Evolutionary conservation across 2,329 filamentous ascomycete species (phyloP), one percentile per base, ranked within the genome.

Genomic region (Eutypella sp.): DNA sequence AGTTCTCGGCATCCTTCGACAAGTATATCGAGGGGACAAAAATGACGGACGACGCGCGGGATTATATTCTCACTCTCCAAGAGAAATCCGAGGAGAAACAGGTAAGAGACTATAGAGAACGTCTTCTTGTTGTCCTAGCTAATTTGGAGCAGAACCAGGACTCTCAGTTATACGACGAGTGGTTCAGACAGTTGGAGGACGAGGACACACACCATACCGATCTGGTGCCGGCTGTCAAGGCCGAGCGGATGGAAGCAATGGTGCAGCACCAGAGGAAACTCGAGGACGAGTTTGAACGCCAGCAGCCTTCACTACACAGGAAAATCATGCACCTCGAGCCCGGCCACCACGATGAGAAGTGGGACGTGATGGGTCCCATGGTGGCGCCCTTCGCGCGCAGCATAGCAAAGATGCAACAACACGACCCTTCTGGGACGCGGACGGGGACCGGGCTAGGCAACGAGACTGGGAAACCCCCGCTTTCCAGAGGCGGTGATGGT

Each of bases 1-100:
- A 80, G 50, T 80, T 80, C 49, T 75, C 74, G 15, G 65, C 67
- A 22, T 75, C 73, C 0, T 80, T 77, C 50, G 70, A 71, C 48
- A 72, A 71, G 47, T 73, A 76, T 48, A 74, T 79, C 47, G 66
- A 65, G 18, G 71, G 68, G 4, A 55, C 62, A 24, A 72, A 65
- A 48, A 74, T 67, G 56, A 69, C 67, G 1, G 60, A 66, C 19
- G 64, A 63, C 7, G 67, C 67, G n/a, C 66, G 64, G 31, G 62
- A 68, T 37, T 69, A 71, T 45, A 47, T 67, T 3, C 70, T 71
- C 38, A 59, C 64, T 36, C 55, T 71, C 9, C 57, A 66, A n/a
- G 62, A 67, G 25, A 56, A 61, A 11, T 51, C 64, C 1, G 59
- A 59, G 15, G 61, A 63, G 2, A 66, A 64, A 18, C 54, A 56